Evolutionary conservation across 768 basidiomycete genomes (phyloP).

Genomic region (Lyophyllum atratum): DNA sequence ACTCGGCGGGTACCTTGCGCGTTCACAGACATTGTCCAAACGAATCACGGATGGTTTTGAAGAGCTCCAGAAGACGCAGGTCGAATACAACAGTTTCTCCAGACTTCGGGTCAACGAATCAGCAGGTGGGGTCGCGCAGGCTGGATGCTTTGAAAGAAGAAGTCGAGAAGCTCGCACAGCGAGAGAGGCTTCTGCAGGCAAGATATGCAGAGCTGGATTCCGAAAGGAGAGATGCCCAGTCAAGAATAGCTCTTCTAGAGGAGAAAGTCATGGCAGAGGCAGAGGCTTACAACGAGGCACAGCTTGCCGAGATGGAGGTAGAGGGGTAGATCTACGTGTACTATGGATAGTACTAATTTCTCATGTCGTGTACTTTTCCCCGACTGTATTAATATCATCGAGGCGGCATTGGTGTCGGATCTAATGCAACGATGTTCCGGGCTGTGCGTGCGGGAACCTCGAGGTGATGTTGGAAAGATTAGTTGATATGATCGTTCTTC

Average conservation of each 20-base stretch:
- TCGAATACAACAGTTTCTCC: slow-evolving; percentile 81
- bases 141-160: slow-evolving; percentile 83
- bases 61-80: slow-evolving; percentile 62
- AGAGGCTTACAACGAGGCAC: slow-evolving; percentile 78
- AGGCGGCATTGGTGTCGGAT: background rate
- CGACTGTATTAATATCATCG: slow-evolving; percentile 12
- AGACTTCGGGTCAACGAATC: slow-evolving; percentile 72
- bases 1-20: slow-evolving; percentile 89
- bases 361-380: slow-evolving; percentile 15
- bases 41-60: slow-evolving; percentile 69
- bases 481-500: slow-evolving; percentile 1
- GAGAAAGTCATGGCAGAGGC: slow-evolving; percentile 87
- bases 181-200: slow-evolving; percentile 79
- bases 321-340: slow-evolving; percentile 21
- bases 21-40: slow-evolving; percentile 65
- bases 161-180: slow-evolving; percentile 74
- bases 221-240: slow-evolving; percentile 63
- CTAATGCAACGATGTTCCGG: background rate
- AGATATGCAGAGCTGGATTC: slow-evolving; percentile 81
- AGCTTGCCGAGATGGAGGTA: slow-evolving; percentile 64
- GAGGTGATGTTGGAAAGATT: slow-evolving; percentile 7
- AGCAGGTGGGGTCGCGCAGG: slow-evolving; percentile 74
- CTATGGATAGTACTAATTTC: slow-evolving; percentile 14
- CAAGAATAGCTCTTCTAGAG: slow-evolving; percentile 65
- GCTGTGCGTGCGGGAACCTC: slow-evolving; percentile 2